phyloP scores from a whole-genome alignment of 2,329 filamentous ascomycete species.

The Didymella exigua region DNA sequence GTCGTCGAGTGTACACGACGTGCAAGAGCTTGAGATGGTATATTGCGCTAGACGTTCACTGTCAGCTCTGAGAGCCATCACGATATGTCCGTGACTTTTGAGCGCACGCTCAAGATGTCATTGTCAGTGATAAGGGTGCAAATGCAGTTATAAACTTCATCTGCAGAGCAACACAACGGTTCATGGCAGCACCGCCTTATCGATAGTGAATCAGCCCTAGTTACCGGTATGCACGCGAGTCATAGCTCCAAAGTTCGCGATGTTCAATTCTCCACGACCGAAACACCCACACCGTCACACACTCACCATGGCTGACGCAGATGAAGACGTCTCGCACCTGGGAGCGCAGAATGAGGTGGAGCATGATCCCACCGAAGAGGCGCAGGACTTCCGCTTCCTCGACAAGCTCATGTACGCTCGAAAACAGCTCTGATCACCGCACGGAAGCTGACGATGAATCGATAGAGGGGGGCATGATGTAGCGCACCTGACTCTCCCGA shows the following conservation, averaged over 20 bases:
- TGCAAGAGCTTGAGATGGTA: not conserved
- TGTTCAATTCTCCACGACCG: constrained; percentile 4
- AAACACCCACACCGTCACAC: not conserved
- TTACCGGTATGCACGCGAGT: constrained; percentile 8
- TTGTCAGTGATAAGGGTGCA: too few species aligned
- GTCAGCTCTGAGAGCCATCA: not conserved
- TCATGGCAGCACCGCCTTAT: not conserved
- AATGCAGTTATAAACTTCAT: not conserved
- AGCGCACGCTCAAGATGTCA: not conserved
- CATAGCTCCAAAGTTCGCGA: constrained; percentile 16
- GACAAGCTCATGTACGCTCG: constrained; percentile 58
- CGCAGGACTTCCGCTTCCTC: constrained; percentile 84
- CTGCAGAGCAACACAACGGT: not conserved
- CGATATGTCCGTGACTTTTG: not conserved
- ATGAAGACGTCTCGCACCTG: constrained; percentile 42
- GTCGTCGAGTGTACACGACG: not conserved
- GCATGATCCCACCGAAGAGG: constrained; percentile 72
- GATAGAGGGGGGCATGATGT: constrained; percentile 25
- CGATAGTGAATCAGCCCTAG: constrained; percentile 10
- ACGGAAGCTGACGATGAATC: not conserved
- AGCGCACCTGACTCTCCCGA: constrained; percentile 68
- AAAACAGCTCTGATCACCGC: not conserved
- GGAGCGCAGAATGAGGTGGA: constrained; percentile 32
- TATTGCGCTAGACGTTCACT: not conserved
- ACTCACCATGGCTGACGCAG: constrained; percentile 42